phyloP scores from a whole-genome alignment of 805 yeast genomes.

The Priceomyces haplophilus region DNA sequence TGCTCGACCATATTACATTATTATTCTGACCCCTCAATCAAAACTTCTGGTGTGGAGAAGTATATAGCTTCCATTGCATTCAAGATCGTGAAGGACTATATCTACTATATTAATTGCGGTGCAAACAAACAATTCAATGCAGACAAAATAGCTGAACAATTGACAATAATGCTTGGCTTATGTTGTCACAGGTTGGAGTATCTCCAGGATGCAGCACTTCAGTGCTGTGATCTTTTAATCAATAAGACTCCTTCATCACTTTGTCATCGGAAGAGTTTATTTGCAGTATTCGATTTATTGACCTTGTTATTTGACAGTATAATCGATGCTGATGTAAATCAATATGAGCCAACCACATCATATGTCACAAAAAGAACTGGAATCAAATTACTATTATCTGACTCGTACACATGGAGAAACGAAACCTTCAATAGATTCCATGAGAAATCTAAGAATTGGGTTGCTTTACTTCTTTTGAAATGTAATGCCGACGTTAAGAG shows the following conservation, averaged over 20 bases:
- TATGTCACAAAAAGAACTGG: conserved; percentile 48
- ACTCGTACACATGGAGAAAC: conserved; percentile 71
- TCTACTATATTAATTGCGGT: conserved; percentile 49
- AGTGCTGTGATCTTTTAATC: conserved; percentile 69
- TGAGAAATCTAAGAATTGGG: conserved; percentile 65
- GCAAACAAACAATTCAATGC: conserved; percentile 55
- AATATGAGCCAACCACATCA: conserved; percentile 77
- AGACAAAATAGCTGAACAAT: conserved; percentile 57
- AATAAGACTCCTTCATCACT: conserved; percentile 69
- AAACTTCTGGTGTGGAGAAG: conserved; percentile 63
- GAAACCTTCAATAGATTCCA: conserved; percentile 61
- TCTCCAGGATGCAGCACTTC: conserved; percentile 76
- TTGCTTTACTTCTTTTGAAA: conserved; percentile 50
- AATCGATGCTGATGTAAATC: conserved; percentile 77
- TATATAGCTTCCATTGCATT: conserved; percentile 64
- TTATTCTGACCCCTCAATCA: conserved; percentile 76
- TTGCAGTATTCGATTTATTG: conserved; percentile 76
- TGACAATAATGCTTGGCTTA: conserved; percentile 61
- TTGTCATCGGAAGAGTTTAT: conserved; percentile 71
- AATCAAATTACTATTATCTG: conserved; percentile 61
- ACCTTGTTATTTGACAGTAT: conserved; percentile 75
- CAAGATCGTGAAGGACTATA: conserved; percentile 55
- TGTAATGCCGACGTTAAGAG: conserved; percentile 75
- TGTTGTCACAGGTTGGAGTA: conserved; percentile 77
- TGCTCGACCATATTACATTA: conserved; percentile 76